Evolutionary conservation across 495 filamentous ascomycete genomes (phyloP).

Genomic region (Podospora australis): DNA sequence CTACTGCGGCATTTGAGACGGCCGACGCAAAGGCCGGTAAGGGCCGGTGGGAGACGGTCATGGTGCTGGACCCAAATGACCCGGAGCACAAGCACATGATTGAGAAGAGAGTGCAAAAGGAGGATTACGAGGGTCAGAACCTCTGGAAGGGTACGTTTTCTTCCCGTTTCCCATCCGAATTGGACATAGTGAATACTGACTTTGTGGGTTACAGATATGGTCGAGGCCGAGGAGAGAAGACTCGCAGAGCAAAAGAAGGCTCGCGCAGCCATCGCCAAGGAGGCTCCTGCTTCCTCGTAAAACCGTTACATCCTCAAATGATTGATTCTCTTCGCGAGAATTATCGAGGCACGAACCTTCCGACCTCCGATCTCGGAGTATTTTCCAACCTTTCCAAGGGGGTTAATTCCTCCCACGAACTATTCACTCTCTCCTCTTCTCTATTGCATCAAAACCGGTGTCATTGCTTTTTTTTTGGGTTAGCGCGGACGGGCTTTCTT

Average conservation of each 20-base stretch:
- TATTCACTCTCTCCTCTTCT: too few relatives aligned
- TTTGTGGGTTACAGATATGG: constrained; percentile 55
- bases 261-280: constrained; percentile 12
- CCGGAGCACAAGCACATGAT: constrained; percentile 64
- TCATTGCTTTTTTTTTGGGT: too few relatives aligned
- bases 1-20: constrained; percentile 84
- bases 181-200: constrained; percentile 10
- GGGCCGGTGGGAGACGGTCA: constrained; percentile 70
- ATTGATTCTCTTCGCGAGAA: too few relatives aligned
- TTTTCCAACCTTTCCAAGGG: too few relatives aligned
- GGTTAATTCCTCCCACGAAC: too few relatives aligned
- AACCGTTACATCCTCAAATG: background rate
- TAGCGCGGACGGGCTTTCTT: too few relatives aligned
- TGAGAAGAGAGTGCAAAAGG: constrained; percentile 63
- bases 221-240: constrained; percentile 66
- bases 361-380: too few relatives aligned
- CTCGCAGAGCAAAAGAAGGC: constrained; percentile 51
- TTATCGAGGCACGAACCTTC: too few relatives aligned
- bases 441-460: too few relatives aligned
- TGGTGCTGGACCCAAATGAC: constrained; percentile 65
- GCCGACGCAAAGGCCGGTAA: constrained; percentile 68
- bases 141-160: constrained; percentile 68
- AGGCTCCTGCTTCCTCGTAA: constrained; percentile 7
- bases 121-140: constrained; percentile 73
- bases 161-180: background rate